Evolutionary conservation across 164 flowering plant species (phyloP).

Genomic region (Houttuynia cordata): DNA sequence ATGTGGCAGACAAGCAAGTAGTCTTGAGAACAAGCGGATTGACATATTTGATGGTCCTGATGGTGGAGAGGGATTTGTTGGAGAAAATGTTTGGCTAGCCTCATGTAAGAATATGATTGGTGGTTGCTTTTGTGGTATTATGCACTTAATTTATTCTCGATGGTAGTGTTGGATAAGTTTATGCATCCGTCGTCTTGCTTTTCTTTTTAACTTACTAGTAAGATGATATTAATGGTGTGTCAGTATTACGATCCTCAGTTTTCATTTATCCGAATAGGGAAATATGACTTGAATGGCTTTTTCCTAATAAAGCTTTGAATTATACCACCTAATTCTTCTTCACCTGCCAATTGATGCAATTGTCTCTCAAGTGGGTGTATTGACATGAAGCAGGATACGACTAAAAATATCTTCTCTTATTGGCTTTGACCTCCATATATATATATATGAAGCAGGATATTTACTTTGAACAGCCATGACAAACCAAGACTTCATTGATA

Average conservation of each 20-base stretch:
- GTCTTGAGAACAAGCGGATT: slow-evolving; percentile 40
- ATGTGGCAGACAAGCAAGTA: slow-evolving; percentile 9
- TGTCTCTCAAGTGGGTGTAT: background rate
- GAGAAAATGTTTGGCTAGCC: slow-evolving; percentile 64
- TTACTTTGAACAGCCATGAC: slow-evolving; percentile 58
- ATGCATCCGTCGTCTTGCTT: background rate
- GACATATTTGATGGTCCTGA: slow-evolving; percentile 65
- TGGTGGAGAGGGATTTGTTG: slow-evolving; percentile 33
- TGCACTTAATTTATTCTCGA: background rate
- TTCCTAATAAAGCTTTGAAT: too few species aligned
- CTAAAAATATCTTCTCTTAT: background rate
- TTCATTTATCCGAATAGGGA: background rate
- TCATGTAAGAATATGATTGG: slow-evolving; percentile 39
- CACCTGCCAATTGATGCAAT: background rate
- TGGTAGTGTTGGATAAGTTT: background rate
- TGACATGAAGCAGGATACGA: background rate
- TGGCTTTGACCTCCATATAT: too few species aligned
- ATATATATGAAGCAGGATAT: too few species aligned
- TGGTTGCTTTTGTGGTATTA: background rate
- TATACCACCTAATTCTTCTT: too few species aligned
- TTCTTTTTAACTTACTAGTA: too few species aligned
- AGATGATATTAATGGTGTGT: too few species aligned
- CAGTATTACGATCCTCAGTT: background rate
- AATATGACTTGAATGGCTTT: too few species aligned
- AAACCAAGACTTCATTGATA: slow-evolving; percentile 71